Percentiles rank a stretch among this genome's conserved stretches.
Conservation (phyloP, 768 basidiomycete species). For the Vishniacozyma victoriae region DNA sequence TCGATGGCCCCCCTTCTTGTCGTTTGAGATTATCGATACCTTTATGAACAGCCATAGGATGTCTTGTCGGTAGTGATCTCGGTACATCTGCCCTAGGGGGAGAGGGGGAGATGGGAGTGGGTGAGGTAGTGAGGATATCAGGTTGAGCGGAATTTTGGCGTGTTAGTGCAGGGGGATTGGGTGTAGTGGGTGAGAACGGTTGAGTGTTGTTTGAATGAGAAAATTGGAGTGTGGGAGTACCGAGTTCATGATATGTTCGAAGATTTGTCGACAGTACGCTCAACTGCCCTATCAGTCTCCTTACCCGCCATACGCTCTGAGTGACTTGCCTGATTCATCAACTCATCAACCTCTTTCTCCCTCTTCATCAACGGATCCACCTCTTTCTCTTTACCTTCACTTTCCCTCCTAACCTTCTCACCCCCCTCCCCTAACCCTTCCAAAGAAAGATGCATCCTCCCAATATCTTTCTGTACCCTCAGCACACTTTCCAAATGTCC, state of each 20-base stretch:
- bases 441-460: constrained; percentile 30
- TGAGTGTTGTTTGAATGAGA: constrained; percentile 12
- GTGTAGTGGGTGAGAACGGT: too few species aligned
- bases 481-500: constrained; percentile 33
- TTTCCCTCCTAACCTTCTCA: constrained; percentile 4
- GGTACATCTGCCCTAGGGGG: too few species aligned
- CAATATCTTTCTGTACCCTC: constrained; percentile 35
- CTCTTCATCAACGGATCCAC: constrained; percentile 2
- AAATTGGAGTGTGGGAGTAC: constrained; percentile 32
- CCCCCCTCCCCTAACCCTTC: constrained; percentile 11
- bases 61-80: too few species aligned
- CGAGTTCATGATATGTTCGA: constrained; percentile 33
- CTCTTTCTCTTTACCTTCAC: not conserved
- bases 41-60: too few species aligned
- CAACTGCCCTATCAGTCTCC: constrained; percentile 14
- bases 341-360: constrained; percentile 36
- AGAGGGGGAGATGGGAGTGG: too few species aligned
- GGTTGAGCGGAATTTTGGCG: too few species aligned
- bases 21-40: too few species aligned
- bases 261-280: constrained; percentile 24
- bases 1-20: too few species aligned
- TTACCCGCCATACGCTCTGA: not conserved
- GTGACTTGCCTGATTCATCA: constrained; percentile 25
- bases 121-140: too few species aligned
- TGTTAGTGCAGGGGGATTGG: too few species aligned